Evolutionary conservation across 306 rosid species (phyloP).

Genomic region (Ormosia semicastrata): DNA sequence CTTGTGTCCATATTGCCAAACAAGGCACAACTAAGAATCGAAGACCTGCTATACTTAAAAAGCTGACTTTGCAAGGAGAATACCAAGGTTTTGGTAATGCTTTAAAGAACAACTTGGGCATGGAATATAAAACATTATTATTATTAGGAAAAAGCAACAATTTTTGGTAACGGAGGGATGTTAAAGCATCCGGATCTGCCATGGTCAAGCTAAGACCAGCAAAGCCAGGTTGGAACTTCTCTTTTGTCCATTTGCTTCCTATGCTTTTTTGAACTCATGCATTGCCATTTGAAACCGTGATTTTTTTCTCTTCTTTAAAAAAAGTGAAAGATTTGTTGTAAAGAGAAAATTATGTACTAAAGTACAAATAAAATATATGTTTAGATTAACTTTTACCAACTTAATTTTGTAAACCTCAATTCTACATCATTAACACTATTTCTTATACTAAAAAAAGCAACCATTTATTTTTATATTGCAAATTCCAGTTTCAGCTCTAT

Average conservation of each 20-base stretch:
- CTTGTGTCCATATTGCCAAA: constrained; percentile 23
- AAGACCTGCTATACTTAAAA: constrained; percentile 24
- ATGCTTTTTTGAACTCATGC: constrained; percentile 23
- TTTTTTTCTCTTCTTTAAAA: background rate
- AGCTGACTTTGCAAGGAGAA: constrained; percentile 36
- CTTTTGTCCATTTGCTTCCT: constrained; percentile 37
- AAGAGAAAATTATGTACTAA: background rate
- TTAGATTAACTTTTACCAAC: background rate
- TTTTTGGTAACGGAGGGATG: background rate
- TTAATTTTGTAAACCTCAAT: background rate
- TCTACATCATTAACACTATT: background rate
- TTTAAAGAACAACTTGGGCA: constrained; percentile 22
- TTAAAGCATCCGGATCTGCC: constrained; percentile 24
- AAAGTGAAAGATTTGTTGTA: background rate
- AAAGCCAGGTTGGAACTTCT: constrained; percentile 42
- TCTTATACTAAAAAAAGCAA: background rate
- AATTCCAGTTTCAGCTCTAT: background rate
- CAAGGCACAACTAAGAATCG: constrained; percentile 30
- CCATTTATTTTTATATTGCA: background rate
- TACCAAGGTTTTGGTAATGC: constrained; percentile 36
- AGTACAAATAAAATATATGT: background rate
- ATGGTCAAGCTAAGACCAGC: constrained; percentile 34
- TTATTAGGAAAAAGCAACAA: constrained; percentile 16
- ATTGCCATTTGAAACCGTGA: background rate
- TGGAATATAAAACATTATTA: background rate